These are phyloP conservation scores for Alternaria ventricosa DNA, from an alignment of 2,329 filamentous ascomycete species.

Conservation along the genomic window DNA sequence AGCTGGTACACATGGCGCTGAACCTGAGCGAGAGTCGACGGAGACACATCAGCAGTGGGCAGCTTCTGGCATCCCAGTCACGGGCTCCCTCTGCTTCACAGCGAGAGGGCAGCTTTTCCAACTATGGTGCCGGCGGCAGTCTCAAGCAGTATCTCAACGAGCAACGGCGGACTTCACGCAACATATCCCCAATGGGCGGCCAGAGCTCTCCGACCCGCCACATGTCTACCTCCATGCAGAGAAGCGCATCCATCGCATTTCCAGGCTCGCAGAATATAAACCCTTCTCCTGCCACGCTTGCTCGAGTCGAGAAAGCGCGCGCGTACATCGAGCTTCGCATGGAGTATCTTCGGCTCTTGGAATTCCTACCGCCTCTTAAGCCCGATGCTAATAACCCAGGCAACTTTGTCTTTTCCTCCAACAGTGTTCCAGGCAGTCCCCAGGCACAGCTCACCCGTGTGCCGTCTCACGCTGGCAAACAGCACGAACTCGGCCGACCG, in stretches of 20 bases:
- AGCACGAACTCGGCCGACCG: conserved; percentile 64
- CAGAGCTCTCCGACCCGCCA: conserved; percentile 42
- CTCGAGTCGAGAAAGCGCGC: conserved; percentile 83
- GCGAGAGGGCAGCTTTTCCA: conserved; percentile 48
- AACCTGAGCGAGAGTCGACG: conserved; percentile 83
- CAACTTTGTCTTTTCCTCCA: conserved; percentile 50
- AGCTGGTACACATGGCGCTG: conserved; percentile 92
- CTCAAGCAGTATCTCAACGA: conserved; percentile 74
- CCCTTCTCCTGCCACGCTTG: conserved; percentile 80
- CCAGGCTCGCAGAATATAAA: conserved; percentile 57
- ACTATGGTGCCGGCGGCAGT: conserved; percentile 60
- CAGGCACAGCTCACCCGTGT: conserved; percentile 49
- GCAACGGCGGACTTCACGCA: conserved; percentile 68
- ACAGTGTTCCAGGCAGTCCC: conserved; percentile 51
- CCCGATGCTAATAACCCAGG: conserved; percentile 50
- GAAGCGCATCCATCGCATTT: conserved; percentile 33
- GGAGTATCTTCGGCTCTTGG: conserved; percentile 82
- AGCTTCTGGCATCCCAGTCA: conserved; percentile 59
- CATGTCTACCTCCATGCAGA: conserved; percentile 35
- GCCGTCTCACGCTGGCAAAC: conserved; percentile 46
- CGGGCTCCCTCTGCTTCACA: conserved; percentile 53
- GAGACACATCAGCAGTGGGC: conserved; percentile 65
- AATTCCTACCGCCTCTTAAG: conserved; percentile 76
- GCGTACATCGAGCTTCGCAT: conserved; percentile 84
- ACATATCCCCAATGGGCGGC: conserved; percentile 63